phyloP scores from a whole-genome alignment of 169 alveolate species.

The Plasmodium yoelii region DNA sequence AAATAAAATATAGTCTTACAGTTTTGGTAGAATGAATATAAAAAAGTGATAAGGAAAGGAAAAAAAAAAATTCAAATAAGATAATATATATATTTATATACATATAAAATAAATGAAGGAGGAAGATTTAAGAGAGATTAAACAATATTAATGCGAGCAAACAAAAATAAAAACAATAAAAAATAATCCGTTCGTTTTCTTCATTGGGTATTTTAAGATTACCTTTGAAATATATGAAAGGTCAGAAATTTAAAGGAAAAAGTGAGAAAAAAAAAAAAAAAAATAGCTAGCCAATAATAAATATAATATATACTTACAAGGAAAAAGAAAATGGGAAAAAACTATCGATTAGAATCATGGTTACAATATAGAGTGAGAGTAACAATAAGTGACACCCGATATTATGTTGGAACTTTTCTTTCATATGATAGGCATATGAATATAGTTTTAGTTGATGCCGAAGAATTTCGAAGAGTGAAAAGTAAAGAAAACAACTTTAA shows the following conservation, averaged over 20 bases:
- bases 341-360: conserved; percentile 95
- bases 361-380: conserved; percentile 96
- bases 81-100: no score
- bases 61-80: no score
- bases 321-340: conserved; percentile 82
- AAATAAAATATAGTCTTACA: no score
- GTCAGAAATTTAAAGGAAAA: neutral
- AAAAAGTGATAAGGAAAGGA: no score
- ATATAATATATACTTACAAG: neutral
- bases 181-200: no score
- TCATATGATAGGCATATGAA: conserved; percentile 99
- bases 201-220: neutral
- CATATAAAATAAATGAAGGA: no score
- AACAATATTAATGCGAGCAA: no score
- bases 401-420: conserved; percentile 97
- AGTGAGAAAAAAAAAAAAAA: conserved; percentile 3
- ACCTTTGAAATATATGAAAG: neutral
- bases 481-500: conserved; percentile 70
- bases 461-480: conserved; percentile 96
- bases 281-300: neutral
- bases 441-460: conserved; percentile 97
- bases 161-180: no score
- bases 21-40: no score
- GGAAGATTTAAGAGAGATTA: conserved; percentile 2
- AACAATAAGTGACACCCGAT: conserved; percentile 95